Evolutionary conservation across 2,329 filamentous ascomycete genomes (phyloP).

Genomic region (Xylaria hypoxylon): DNA sequence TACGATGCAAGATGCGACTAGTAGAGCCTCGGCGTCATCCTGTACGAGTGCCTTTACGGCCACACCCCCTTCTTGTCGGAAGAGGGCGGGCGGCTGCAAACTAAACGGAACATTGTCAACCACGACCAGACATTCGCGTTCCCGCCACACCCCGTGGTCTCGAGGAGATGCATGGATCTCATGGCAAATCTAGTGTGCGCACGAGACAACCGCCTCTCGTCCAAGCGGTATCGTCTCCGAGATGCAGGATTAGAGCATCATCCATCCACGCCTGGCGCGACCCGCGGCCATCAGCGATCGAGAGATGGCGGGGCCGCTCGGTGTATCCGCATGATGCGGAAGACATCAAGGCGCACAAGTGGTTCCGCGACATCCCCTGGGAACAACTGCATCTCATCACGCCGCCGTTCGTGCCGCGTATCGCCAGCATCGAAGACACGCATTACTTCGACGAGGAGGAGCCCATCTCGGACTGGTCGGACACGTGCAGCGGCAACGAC

Average conservation of each 20-base stretch:
- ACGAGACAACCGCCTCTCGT: conserved; percentile 80
- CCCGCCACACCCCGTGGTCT: conserved; percentile 73
- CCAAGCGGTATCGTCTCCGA: conserved; percentile 76
- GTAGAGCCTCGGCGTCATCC: conserved; percentile 96
- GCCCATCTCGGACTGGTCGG: conserved; percentile 72
- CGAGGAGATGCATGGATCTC: conserved; percentile 79
- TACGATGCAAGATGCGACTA: conserved; percentile 96
- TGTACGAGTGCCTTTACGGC: conserved; percentile 95
- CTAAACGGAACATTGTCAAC: conserved; percentile 85
- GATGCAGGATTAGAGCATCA: conserved; percentile 56
- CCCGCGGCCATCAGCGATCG: conserved; percentile 40
- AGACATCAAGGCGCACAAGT: conserved; percentile 89
- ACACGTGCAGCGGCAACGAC: conserved; percentile 51
- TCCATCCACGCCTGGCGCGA: conserved; percentile 47
- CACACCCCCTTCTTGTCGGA: conserved; percentile 90
- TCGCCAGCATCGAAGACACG: conserved; percentile 77
- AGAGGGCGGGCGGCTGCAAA: conserved; percentile 76
- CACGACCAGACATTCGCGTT: conserved; percentile 79
- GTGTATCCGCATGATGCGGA: conserved; percentile 87
- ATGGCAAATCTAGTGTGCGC: conserved; percentile 79
- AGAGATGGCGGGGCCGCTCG: conserved; percentile 61
- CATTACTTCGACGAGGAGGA: conserved; percentile 92
- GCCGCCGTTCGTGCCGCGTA: conserved; percentile 84
- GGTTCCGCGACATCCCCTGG: conserved; percentile 86
- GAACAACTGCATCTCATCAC: conserved; percentile 74